Evolutionary conservation across 106 monocot genomes (phyloP), one percentile per base, ranked within the genome.

Genomic region (Agapanthus africanus): DNA sequence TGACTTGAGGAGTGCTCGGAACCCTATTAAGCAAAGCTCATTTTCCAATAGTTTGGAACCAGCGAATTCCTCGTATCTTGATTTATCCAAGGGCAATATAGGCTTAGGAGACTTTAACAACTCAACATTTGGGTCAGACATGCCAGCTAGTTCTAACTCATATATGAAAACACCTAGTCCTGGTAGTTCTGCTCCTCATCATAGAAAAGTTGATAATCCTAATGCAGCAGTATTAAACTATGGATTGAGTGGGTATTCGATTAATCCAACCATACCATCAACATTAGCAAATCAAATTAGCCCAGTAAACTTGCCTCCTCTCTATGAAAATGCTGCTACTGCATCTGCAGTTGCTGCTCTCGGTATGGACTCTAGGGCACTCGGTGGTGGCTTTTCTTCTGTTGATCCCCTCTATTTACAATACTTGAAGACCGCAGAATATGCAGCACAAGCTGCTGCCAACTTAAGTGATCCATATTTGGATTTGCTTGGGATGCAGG

Each of bases 361-460:
- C 37, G 74, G 54, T 59, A 37, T 75, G 39, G 79, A 82, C 21
- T 73, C 76, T 14, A 82, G 74, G 59, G 68, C 59, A 18, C 22
- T 78, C 14, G 83, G 74, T 22, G 59, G 68, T 21, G 78, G 76
- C 63, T 80, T 78, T 63, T 52, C 74, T 51, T 44, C 78, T 54
- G 37, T 74, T 21, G 83, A 93, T 64, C 85, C 78, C 11, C 74
- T 78, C 26, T 88, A 85, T 75, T 35, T 78, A 14, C 92, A 88
- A 26, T 83, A 85, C 60, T 56, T 88, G 52, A 83, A 83, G 57
- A 73, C 66, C 19, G 70, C 82, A 50, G 85, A 87, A 50, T 93
- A 86, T 71, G 71, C 79, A 49, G 71, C 79, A 25, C 85, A 86
- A 21, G 69, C 70, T 30, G 67, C 46, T 4, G 47, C 74, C 8